Percentiles rank a stretch among this genome's conserved stretches.
Conservation (phyloP, 257 asterid genomes). For the Anisodus tanguticus region DNA sequence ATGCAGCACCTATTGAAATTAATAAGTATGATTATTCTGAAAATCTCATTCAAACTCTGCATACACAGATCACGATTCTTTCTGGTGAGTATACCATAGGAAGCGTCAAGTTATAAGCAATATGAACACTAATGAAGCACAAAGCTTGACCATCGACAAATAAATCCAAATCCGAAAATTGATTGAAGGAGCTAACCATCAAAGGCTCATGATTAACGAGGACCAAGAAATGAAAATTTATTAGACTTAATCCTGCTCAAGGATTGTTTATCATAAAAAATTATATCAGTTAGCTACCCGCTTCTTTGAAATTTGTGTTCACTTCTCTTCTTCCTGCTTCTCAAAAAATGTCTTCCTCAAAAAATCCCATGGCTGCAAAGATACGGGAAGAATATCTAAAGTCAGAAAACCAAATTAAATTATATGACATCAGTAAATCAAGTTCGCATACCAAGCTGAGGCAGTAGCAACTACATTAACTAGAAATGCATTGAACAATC, state of each 20-base stretch:
- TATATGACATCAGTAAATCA: background rate
- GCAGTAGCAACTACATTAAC: background rate
- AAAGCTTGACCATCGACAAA: background rate
- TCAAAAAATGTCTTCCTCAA: slow-evolving; percentile 81
- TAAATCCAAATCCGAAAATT: slow-evolving; percentile 5
- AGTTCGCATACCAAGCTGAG: background rate
- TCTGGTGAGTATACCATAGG: background rate
- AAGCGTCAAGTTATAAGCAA: background rate
- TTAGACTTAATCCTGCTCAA: slow-evolving; percentile 39
- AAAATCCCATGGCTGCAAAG: slow-evolving; percentile 88
- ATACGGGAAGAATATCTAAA: background rate
- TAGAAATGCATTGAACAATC: background rate
- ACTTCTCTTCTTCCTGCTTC: slow-evolving; percentile 66
- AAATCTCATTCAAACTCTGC: slow-evolving; percentile 3
- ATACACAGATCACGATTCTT: background rate
- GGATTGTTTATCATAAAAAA: slow-evolving; percentile 46
- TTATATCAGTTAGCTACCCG: slow-evolving; percentile 29
- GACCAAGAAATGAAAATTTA: slow-evolving; percentile 29
- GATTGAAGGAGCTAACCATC: slow-evolving; percentile 25
- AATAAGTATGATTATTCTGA: background rate
- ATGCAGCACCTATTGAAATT: background rate
- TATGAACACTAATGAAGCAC: background rate
- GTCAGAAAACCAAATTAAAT: background rate
- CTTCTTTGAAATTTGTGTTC: slow-evolving; percentile 40
- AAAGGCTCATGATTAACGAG: slow-evolving; percentile 23